Evolutionary conservation across 495 filamentous ascomycete species (phyloP), one percentile per base, ranked within the genome.

Genomic region (Penicillium pulvis): DNA sequence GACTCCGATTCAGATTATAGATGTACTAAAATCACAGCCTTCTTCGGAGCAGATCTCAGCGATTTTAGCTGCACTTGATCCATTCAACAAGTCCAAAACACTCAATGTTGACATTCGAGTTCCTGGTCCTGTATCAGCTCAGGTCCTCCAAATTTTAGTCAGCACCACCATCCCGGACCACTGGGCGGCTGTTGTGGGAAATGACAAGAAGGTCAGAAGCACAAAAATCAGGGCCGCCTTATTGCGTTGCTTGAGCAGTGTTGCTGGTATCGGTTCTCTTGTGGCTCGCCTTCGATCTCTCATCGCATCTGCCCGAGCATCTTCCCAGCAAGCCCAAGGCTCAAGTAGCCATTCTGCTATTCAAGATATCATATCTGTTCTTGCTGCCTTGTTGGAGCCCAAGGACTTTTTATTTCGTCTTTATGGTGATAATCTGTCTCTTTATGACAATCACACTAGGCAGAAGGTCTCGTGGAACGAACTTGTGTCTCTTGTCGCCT

Each of bases 81-180:
- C 73, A 9, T 69, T 61, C 45, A 73, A 69, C 33, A 77, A 73
- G 23, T 56, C 60, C 30, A 23, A 42, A 55, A 53, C 59, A 23
- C 56, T 68, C 4, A 67, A 66, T 16, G 86, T 91, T 61, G 80
- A 83, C 59, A 82, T 95, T 50, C 75, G 78, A 57, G 69, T 75
- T n/a, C 86, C 90, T 44, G 79, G 79, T 41, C 85, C 91, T 3
- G 72, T 81, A 60, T 75, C 83, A 51, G 82, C 90, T 6, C 88
- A 91, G 64, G 82, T 96, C 6, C 74, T 92, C 48, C 85, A 88
- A 65, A 70, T 79, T 10, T 73, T 97, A 61, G 83, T 91, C 56
- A 84, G 76, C 36, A 82, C 83, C 36, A 90, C 87, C 41, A 76
- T 93, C 6, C 87, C 90, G 6, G 86, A 90, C 61, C 91, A 90